A percentile compares a stretch with the other conserved stretches of the same genome.
These are phyloP conservation scores for Lecanicillium sp. DNA, from an alignment of 2,329 filamentous ascomycete species.

Conservation along the genomic window DNA sequence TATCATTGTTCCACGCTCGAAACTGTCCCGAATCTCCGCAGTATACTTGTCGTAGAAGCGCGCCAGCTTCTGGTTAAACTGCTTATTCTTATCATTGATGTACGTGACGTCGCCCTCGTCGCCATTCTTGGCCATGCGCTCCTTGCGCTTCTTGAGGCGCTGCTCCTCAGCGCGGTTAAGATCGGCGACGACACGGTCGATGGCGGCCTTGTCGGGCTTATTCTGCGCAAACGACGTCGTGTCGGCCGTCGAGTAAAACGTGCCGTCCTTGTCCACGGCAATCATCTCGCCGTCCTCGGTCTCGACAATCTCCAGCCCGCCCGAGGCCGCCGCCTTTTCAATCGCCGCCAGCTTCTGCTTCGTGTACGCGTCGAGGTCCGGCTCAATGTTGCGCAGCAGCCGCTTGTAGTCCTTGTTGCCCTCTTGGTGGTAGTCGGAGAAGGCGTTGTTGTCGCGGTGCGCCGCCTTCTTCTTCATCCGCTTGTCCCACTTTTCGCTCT, in stretches of 20 bases:
- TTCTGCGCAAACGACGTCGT: slow-evolving; percentile 75
- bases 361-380: slow-evolving; percentile 79
- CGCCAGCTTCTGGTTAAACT: slow-evolving; percentile 96
- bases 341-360: slow-evolving; percentile 78
- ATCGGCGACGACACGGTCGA: slow-evolving; percentile 82
- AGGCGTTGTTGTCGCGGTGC: slow-evolving; percentile 77
- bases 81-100: slow-evolving; percentile 99
- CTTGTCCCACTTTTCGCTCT: slow-evolving; percentile 90
- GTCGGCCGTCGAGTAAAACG: slow-evolving; percentile 84
- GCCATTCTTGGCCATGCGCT: slow-evolving; percentile 68
- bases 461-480: slow-evolving; percentile 78
- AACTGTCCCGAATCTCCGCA: slow-evolving; percentile 91
- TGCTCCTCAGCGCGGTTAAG: slow-evolving; percentile 82
- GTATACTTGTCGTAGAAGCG: slow-evolving; percentile 99
- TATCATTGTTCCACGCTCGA: slow-evolving; percentile 95
- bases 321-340: slow-evolving; percentile 74
- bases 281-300: slow-evolving; percentile 92
- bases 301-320: slow-evolving; percentile 87
- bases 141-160: slow-evolving; percentile 76
- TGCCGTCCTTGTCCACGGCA: slow-evolving; percentile 83
- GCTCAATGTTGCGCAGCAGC: slow-evolving; percentile 69
- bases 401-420: slow-evolving; percentile 90
- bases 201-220: slow-evolving; percentile 76
- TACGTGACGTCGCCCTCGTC: slow-evolving; percentile 83
- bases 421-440: slow-evolving; percentile 82